A percentile compares a stretch with the other conserved stretches of the same genome.
phyloP scores from a whole-genome alignment of 1,284 basidiomycete genomes.

The Puccinia triticina region DNA sequence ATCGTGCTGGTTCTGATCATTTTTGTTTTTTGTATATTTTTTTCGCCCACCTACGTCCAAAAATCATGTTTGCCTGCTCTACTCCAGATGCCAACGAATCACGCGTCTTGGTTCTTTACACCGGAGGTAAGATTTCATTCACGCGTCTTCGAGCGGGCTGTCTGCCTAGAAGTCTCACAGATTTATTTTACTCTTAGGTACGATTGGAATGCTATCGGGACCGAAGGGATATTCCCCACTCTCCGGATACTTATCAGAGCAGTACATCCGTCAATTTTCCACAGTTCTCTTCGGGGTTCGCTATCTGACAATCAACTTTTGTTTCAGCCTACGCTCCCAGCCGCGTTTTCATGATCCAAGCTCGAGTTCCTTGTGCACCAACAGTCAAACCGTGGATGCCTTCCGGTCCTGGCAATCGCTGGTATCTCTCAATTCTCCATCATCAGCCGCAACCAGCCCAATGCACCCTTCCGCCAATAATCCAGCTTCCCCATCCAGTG shows the following conservation, averaged over 20 bases:
- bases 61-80: neutral
- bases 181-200: conserved; percentile 15
- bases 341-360: conserved; percentile 46
- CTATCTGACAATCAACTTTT: neutral
- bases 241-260: conserved; percentile 44
- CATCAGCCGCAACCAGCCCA: conserved; percentile 19
- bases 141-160: neutral
- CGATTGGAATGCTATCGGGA: conserved; percentile 50
- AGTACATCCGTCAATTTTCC: conserved; percentile 3
- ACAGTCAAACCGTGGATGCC: conserved; percentile 44
- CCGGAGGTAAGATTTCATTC: conserved; percentile 38
- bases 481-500: neutral
- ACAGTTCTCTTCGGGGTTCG: neutral
- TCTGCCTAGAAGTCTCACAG: neutral
- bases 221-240: conserved; percentile 39
- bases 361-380: conserved; percentile 39
- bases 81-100: conserved; percentile 41
- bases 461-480: neutral
- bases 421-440: conserved; percentile 29
- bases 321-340: conserved; percentile 42
- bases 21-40: neutral
- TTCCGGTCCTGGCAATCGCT: conserved; percentile 44
- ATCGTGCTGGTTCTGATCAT: neutral
- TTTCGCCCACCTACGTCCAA: no score
- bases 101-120: conserved; percentile 49